These are phyloP conservation scores for Microthlaspi erraticum DNA, from an alignment of 345 rosid species.

Conservation along the genomic window DNA sequence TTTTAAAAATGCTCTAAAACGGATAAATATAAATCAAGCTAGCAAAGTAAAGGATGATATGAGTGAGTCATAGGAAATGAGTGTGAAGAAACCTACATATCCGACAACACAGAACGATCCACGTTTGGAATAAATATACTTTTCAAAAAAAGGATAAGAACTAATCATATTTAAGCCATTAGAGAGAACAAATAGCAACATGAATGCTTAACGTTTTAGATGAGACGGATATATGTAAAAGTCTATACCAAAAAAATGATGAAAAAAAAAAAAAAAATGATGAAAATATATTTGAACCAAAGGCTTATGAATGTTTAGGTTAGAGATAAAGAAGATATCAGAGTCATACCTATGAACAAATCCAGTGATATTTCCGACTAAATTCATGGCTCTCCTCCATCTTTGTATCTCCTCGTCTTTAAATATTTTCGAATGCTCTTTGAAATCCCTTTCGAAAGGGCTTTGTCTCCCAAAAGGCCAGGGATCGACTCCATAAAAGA, in stretches of 20 bases:
- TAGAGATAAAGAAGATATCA: not conserved
- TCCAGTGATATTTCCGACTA: constrained; percentile 51
- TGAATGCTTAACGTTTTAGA: not conserved
- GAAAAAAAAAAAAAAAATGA: no score
- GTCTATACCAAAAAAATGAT: constrained; percentile 6
- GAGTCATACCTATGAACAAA: constrained; percentile 14
- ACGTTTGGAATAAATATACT: not conserved
- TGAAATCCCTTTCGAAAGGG: not conserved
- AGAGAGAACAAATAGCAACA: no score
- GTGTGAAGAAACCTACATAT: no score
- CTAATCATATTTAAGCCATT: not conserved
- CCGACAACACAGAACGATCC: not conserved
- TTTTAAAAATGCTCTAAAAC: no score
- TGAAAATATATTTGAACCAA: not conserved
- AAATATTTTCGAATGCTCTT: constrained; percentile 19
- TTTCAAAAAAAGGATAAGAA: no score
- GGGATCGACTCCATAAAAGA: constrained; percentile 56
- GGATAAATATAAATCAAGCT: no score
- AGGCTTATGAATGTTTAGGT: not conserved
- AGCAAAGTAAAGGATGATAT: not conserved
- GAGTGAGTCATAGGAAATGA: not conserved
- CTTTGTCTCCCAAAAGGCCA: constrained; percentile 52
- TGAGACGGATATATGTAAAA: not conserved
- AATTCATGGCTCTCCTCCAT: constrained; percentile 56
- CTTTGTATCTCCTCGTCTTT: constrained; percentile 14